These are phyloP conservation scores for Fusarium concolor DNA, from an alignment of 2,329 filamentous ascomycete genomes.

Conservation along the genomic window DNA sequence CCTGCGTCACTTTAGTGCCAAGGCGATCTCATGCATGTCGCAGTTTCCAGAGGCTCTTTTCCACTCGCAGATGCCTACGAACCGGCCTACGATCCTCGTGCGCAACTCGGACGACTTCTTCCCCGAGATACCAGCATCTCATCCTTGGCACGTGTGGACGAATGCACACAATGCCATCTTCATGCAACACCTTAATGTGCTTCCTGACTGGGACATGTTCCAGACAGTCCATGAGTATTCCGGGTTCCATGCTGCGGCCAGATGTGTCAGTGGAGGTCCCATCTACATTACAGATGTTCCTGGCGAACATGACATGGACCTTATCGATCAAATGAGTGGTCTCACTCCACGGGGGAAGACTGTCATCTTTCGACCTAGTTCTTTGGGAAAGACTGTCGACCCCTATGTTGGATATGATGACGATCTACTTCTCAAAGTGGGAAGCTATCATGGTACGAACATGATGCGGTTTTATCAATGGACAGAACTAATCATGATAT, in stretches of 20 bases:
- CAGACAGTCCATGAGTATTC: conserved; percentile 75
- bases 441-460: conserved; percentile 77
- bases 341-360: conserved; percentile 77
- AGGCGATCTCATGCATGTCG: conserved; percentile 94
- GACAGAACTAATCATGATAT: conserved; percentile 7
- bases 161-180: conserved; percentile 92
- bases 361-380: conserved; percentile 82
- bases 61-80: conserved; percentile 82
- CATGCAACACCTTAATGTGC: conserved; percentile 83
- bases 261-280: conserved; percentile 90
- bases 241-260: conserved; percentile 87
- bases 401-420: conserved; percentile 83
- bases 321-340: conserved; percentile 87
- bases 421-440: conserved; percentile 78
- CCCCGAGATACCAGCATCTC: conserved; percentile 80
- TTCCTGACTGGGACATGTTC: conserved; percentile 86
- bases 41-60: conserved; percentile 89
- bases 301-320: conserved; percentile 78
- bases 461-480: background rate
- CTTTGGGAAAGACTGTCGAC: conserved; percentile 76
- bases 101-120: conserved; percentile 96
- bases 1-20: conserved; percentile 80
- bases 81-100: conserved; percentile 77
- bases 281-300: conserved; percentile 95
- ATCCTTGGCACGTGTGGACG: conserved; percentile 94